Conservation (phyloP, 2,329 filamentous ascomycete species). For the Metarhizium guizhouense region DNA sequence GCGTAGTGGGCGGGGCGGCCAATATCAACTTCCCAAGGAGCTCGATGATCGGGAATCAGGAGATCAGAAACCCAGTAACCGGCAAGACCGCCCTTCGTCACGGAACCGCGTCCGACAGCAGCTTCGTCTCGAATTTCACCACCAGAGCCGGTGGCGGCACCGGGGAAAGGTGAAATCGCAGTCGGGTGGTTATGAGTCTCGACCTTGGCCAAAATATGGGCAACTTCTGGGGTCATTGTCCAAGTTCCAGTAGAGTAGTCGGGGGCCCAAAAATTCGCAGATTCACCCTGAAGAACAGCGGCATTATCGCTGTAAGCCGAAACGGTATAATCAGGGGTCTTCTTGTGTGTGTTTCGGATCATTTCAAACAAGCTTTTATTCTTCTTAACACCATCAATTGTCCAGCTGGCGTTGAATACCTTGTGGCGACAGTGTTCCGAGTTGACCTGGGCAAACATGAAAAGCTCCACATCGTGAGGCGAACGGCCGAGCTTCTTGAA, state of each 20-base stretch:
- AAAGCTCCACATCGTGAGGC: conserved; percentile 87
- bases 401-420: conserved; percentile 96
- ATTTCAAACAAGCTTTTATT: conserved; percentile 80
- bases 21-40: conserved; percentile 87
- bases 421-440: conserved; percentile 85
- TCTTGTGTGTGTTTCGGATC: conserved; percentile 92
- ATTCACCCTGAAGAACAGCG: conserved; percentile 55
- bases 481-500: conserved; percentile 38
- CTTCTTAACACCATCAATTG: conserved; percentile 78
- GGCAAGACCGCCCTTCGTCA: conserved; percentile 81
- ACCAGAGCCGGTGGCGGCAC: conserved; percentile 89
- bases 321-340: conserved; percentile 71
- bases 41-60: conserved; percentile 70
- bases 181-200: conserved; percentile 98
- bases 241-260: conserved; percentile 80
- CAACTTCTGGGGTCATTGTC: conserved; percentile 75
- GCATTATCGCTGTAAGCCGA: conserved; percentile 98
- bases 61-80: conserved; percentile 96
- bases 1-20: conserved; percentile 89
- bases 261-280: conserved; percentile 64
- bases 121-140: conserved; percentile 95
- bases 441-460: conserved; percentile 99
- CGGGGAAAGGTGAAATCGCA: conserved; percentile 85
- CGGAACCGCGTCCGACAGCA: conserved; percentile 84
- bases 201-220: conserved; percentile 87